Percentiles rank a stretch among this genome's conserved stretches.
Evolutionary conservation across 164 flowering plant genomes (phyloP).

Genomic region (Macadamia tetraphylla): DNA sequence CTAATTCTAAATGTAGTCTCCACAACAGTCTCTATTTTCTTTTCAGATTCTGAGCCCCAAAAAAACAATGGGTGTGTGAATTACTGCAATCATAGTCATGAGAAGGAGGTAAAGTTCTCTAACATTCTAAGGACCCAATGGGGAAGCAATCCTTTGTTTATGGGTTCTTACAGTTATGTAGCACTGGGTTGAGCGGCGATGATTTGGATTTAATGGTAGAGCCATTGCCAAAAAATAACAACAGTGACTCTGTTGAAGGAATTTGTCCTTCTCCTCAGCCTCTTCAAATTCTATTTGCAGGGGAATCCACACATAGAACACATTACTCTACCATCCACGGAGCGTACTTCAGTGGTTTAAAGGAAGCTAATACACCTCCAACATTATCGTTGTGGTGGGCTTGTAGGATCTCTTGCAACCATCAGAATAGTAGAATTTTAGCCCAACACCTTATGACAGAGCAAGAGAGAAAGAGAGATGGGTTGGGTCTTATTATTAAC

Average conservation of each 20-base stretch:
- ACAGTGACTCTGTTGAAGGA: background rate
- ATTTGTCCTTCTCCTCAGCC: conserved; percentile 50
- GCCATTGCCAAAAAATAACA: conserved; percentile 54
- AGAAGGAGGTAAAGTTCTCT: conserved; percentile 24
- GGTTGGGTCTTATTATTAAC: no score
- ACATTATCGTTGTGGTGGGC: conserved; percentile 8
- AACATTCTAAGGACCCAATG: conserved; percentile 68
- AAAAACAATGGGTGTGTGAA: conserved; percentile 34
- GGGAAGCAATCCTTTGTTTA: conserved; percentile 85
- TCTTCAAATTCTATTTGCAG: conserved; percentile 36
- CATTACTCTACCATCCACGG: conserved; percentile 99
- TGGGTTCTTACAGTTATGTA: conserved; percentile 90
- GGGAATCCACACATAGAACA: conserved; percentile 96
- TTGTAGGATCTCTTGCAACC: no score
- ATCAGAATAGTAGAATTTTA: no score
- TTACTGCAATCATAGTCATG: background rate
- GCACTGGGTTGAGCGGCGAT: conserved; percentile 80
- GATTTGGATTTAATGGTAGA: conserved; percentile 81
- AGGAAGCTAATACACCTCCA: conserved; percentile 81
- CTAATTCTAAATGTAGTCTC: conserved; percentile 59
- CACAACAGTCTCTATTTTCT: conserved; percentile 48
- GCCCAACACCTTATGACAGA: no score
- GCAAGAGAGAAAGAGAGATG: no score
- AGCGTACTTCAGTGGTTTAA: conserved; percentile 91
- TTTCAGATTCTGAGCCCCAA: conserved; percentile 15